Percentiles rank a stretch among this genome's conserved stretches.
phyloP scores from a whole-genome alignment of 331 rosid genomes.

The Acacia pycnantha region DNA sequence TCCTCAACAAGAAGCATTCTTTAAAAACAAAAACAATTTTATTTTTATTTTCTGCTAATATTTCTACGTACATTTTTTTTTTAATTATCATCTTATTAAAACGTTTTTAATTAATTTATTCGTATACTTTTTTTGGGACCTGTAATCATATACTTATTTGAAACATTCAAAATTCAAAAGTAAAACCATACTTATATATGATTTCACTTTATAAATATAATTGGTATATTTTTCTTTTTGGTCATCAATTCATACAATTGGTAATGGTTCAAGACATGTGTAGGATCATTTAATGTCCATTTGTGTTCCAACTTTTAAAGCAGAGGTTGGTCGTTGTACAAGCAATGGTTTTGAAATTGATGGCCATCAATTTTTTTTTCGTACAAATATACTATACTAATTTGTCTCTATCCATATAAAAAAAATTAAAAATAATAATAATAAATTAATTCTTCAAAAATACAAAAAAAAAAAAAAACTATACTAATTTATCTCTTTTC shows the following conservation, averaged over 20 bases:
- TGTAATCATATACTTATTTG: neutral
- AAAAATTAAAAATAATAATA: no score
- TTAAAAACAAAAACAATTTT: no score
- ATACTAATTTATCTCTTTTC: no score
- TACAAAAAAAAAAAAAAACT: no score
- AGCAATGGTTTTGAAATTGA: neutral
- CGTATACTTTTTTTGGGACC: neutral
- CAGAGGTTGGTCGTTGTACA: neutral
- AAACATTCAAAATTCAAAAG: neutral
- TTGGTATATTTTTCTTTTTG: neutral
- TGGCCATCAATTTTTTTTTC: neutral
- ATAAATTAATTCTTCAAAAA: neutral
- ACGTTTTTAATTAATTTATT: neutral
- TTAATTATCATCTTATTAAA: neutral
- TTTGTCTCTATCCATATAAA: neutral
- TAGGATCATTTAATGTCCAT: neutral
- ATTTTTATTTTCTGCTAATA: no score
- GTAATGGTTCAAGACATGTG: neutral
- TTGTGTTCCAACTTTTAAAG: neutral
- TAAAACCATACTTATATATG: neutral
- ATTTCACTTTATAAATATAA: neutral
- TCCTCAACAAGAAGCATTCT: slow-evolving; percentile 36
- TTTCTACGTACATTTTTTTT: no score
- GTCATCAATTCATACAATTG: neutral
- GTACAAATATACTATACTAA: neutral